phyloP scores from a whole-genome alignment of 73 alveolate genomes.

The Tetrahymena malaccensis region DNA sequence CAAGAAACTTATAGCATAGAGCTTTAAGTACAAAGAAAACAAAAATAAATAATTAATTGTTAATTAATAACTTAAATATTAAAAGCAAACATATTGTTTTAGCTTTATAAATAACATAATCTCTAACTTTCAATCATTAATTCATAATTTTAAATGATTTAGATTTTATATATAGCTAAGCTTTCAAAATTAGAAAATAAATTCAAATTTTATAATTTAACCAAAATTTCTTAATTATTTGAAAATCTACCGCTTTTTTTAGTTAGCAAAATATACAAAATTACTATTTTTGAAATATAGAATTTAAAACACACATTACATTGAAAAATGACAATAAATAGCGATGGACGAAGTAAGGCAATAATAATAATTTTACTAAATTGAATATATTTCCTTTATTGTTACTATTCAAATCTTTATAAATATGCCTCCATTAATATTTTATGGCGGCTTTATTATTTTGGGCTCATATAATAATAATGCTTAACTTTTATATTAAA shows the following conservation, averaged over 20 bases:
- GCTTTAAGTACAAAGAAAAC: too few relatives aligned
- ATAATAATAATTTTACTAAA: too few relatives aligned
- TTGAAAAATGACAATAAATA: too few relatives aligned
- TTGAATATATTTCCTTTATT: background rate
- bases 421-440: background rate
- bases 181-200: background rate
- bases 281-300: background rate
- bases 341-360: background rate
- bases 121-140: background rate
- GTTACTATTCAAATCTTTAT: too few relatives aligned
- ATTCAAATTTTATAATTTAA: too few relatives aligned
- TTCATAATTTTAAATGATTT: too few relatives aligned
- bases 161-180: too few relatives aligned
- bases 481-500: background rate
- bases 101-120: too few relatives aligned
- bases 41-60: too few relatives aligned
- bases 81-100: too few relatives aligned
- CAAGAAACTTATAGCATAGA: too few relatives aligned
- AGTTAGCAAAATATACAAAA: background rate
- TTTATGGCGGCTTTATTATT: background rate
- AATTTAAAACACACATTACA: background rate
- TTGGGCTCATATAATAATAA: background rate
- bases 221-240: background rate
- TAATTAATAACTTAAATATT: too few relatives aligned
- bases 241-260: background rate